These are phyloP conservation scores for Cytidiella melzeri DNA, from an alignment of 768 basidiomycete genomes.

Conservation along the genomic window DNA sequence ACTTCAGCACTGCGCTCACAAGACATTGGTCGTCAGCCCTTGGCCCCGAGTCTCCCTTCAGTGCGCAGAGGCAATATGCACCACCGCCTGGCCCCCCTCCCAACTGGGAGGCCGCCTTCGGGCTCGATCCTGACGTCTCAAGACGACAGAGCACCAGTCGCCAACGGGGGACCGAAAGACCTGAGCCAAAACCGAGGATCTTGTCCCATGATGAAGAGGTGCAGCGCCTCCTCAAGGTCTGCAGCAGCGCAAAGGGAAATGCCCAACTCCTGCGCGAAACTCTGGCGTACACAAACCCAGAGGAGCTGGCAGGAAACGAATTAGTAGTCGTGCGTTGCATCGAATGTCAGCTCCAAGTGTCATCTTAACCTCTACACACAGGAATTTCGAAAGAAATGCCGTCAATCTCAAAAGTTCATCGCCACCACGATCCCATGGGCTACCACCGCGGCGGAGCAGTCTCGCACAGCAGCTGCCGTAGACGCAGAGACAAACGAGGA, in stretches of 20 bases:
- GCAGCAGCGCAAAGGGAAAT: conserved; percentile 74
- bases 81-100: conserved; percentile 11
- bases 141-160: not conserved
- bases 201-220: conserved; percentile 81
- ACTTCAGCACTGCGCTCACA: not conserved
- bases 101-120: not conserved
- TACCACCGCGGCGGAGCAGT: conserved; percentile 68
- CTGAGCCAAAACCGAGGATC: conserved; percentile 17
- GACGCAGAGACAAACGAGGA: conserved; percentile 53
- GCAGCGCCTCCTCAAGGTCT: conserved; percentile 72
- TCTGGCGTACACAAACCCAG: conserved; percentile 59
- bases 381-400: conserved; percentile 80
- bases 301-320: conserved; percentile 46
- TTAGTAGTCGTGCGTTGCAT: conserved; percentile 31
- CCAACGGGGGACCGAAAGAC: not conserved
- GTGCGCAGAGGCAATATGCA: not conserved
- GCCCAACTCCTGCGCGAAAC: conserved; percentile 70
- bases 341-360: conserved; percentile 16
- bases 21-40: not conserved
- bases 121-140: not conserved
- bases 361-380: conserved; percentile 24
- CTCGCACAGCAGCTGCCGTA: conserved; percentile 19
- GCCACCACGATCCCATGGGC: conserved; percentile 92
- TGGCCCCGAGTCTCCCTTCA: not conserved
- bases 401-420: conserved; percentile 75